These are phyloP conservation scores for Clohesyomyces aquaticus DNA, from an alignment of 495 filamentous ascomycete species.

Conservation along the genomic window DNA sequence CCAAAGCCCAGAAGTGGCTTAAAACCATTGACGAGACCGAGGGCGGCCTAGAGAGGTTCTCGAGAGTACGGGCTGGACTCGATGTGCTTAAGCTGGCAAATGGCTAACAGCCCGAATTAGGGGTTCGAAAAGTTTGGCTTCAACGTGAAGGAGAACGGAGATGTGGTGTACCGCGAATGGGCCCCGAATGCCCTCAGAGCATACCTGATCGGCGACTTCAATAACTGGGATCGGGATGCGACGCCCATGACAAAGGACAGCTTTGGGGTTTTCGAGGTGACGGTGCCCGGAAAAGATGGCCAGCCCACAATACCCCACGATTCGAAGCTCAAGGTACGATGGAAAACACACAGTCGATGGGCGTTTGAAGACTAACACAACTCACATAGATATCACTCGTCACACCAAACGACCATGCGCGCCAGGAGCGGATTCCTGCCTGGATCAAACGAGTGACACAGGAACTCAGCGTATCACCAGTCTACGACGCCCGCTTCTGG, in stretches of 20 bases:
- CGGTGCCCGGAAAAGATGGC: constrained; percentile 72
- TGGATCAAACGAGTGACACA: constrained; percentile 98
- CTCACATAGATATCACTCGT: constrained; percentile 75
- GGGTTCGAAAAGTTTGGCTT: constrained; percentile 87
- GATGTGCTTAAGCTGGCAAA: not conserved
- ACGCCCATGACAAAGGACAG: constrained; percentile 82
- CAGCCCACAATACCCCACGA: constrained; percentile 84
- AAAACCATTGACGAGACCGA: constrained; percentile 78
- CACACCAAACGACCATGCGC: constrained; percentile 68
- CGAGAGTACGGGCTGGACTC: constrained; percentile 60
- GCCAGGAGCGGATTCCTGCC: constrained; percentile 85
- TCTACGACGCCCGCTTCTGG: constrained; percentile 96
- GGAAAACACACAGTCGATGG: constrained; percentile 9
- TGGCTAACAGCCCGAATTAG: constrained; percentile 48
- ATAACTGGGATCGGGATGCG: constrained; percentile 82
- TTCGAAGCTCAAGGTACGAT: constrained; percentile 85
- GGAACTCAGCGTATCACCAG: constrained; percentile 82
- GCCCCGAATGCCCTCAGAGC: constrained; percentile 85
- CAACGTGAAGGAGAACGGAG: constrained; percentile 74
- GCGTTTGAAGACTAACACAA: constrained; percentile 34
- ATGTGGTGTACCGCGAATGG: constrained; percentile 94
- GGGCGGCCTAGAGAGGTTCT: constrained; percentile 91
- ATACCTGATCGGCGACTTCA: constrained; percentile 94
- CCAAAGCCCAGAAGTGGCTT: constrained; percentile 86
- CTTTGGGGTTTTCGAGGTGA: constrained; percentile 89